Conservation (phyloP, 176 grass and related monocot species). For the Hyparrhenia diplandra region DNA sequence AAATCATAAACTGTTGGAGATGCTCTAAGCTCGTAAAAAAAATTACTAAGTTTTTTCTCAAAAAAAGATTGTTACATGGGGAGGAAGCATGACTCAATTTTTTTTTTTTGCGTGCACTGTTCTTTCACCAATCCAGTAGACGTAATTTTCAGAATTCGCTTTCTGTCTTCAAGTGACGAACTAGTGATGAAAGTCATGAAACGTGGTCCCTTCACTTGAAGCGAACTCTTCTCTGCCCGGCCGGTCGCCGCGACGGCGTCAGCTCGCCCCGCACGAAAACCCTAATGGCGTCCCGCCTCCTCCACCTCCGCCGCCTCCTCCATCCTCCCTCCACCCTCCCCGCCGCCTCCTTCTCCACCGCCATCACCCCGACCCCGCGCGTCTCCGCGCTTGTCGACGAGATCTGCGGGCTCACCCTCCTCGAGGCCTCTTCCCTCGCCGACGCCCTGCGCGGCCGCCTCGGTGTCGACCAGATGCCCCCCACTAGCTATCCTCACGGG, state of each 20-base stretch:
- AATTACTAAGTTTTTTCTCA: too few species aligned
- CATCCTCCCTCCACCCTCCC: constrained; percentile 12
- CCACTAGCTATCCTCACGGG: constrained; percentile 67
- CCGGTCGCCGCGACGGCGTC: constrained; percentile 11
- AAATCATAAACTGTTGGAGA: too few species aligned
- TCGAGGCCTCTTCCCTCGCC: constrained; percentile 67
- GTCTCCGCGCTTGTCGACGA: constrained; percentile 63
- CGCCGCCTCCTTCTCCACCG: constrained; percentile 28
- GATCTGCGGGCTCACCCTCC: constrained; percentile 73
- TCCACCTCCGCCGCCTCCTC: constrained; percentile 44
- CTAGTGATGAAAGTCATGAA: neutral
- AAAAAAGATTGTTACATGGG: too few species aligned
- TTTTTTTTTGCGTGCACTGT: neutral
- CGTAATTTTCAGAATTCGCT: rapidly evolving
- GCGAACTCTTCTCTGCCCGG: neutral
- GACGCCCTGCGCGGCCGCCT: constrained; percentile 67
- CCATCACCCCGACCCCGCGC: constrained; percentile 50
- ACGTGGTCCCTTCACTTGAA: neutral
- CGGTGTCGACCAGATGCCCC: constrained; percentile 72
- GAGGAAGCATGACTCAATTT: too few species aligned
- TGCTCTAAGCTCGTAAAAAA: too few species aligned
- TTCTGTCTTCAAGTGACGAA: neutral
- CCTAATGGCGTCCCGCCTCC: constrained; percentile 57
- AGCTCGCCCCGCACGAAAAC: constrained; percentile 23
- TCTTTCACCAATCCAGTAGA: neutral